Evolutionary conservation across 306 rosid genomes (phyloP).

Genomic region (Sindora glabra): DNA sequence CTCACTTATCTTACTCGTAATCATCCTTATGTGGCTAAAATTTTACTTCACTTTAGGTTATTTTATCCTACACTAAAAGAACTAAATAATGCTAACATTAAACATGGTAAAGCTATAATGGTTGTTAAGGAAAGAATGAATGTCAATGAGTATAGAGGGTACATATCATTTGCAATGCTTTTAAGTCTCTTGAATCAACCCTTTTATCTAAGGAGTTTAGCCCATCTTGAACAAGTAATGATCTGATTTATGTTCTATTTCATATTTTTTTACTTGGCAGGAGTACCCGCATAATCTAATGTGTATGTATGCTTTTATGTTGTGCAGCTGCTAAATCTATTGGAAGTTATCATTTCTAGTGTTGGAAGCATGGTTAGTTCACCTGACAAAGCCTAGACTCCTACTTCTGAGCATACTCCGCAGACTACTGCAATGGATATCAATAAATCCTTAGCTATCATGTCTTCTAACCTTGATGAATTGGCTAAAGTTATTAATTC

Average conservation of each 20-base stretch:
- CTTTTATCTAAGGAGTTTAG: slow-evolving; percentile 87
- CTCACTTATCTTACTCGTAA: slow-evolving; percentile 87
- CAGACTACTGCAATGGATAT: slow-evolving; percentile 49
- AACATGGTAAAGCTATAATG: slow-evolving; percentile 75
- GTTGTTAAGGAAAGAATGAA: slow-evolving; percentile 47
- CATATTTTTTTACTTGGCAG: not conserved
- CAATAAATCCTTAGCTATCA: slow-evolving; percentile 41
- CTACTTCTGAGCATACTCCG: slow-evolving; percentile 53
- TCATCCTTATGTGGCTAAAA: slow-evolving; percentile 78
- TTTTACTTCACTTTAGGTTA: slow-evolving; percentile 65
- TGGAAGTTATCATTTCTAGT: slow-evolving; percentile 79
- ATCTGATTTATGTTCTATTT: not conserved
- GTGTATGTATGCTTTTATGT: not conserved
- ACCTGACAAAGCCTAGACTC: slow-evolving; percentile 36
- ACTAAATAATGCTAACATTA: slow-evolving; percentile 31
- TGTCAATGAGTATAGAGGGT: slow-evolving; percentile 30
- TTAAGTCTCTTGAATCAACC: slow-evolving; percentile 86
- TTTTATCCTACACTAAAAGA: slow-evolving; percentile 32
- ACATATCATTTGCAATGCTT: slow-evolving; percentile 69
- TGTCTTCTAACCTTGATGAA: slow-evolving; percentile 34
- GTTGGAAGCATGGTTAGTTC: slow-evolving; percentile 55
- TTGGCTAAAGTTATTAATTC: slow-evolving; percentile 34
- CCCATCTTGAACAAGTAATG: slow-evolving; percentile 92
- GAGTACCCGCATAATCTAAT: slow-evolving; percentile 1
- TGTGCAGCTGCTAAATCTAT: slow-evolving; percentile 66